Evolutionary conservation across 2,329 filamentous ascomycete genomes (phyloP), one percentile per base, ranked within the genome.

Genomic region (Exophiala oligosperma): DNA sequence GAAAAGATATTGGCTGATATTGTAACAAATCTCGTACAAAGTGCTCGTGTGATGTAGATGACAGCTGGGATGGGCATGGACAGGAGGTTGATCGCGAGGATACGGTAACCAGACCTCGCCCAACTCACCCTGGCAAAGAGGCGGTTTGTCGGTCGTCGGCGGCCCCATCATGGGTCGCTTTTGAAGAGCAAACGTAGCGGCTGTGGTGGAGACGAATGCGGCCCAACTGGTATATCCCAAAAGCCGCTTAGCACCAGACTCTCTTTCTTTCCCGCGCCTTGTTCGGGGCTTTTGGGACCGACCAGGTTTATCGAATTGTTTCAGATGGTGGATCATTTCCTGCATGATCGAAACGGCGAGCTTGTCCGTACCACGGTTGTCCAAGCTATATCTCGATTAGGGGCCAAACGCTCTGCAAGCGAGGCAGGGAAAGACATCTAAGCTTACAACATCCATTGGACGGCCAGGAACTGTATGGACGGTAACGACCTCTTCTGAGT

Each of bases 401-500:
- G 12, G 26, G 4, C 32, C 2, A 9, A 17, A 40, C n/a, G 17
- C 6, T 17, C n/a, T 41, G 35, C 11, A n/a, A 17, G 7, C 51
- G 17, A 21, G 17, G 17, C 11, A 43, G 43, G 8, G 9, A 11
- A 46, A 8, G n/a, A 35, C 14, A n/a, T 35, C 3, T 3, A 17
- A 26, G 41, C 51, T 54, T 37, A 54, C 51, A 47, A 54, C 51
- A 47, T 46, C 51, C 51, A 54, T 51, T 56, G 47, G 21, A 50
- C 24, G 9, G 37, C 47, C 46, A 51, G 37, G 47, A 26, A 49
- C 47, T 49, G 38, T 41, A 51, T 56, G 11, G n/a, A 48, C 35
- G 47, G n/a, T 21, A 54, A 74, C 6, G 51, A 54, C 6, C 40
- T 32, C 40, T 47, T 54, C 7, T 28, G 24, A 23, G 9, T 24